A percentile compares a stretch with the other conserved stretches of the same genome.
Conservation (phyloP, 208 protist species). For the Blechomonas ayalai region DNA sequence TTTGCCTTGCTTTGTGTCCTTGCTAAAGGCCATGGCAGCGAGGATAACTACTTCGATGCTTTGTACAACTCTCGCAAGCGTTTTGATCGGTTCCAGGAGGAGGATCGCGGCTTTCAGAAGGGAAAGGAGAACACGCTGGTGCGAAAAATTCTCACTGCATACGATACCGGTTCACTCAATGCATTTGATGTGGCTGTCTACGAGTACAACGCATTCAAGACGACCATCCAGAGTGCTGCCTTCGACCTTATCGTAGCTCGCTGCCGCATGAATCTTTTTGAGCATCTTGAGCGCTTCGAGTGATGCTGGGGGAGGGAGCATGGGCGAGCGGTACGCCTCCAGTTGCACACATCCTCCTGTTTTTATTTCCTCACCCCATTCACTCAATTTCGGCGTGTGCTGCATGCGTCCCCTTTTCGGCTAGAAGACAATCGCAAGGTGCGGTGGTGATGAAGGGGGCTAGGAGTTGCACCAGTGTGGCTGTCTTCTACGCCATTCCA, state of each 20-base stretch:
- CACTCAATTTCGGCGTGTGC: too few species aligned
- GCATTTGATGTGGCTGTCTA: slow-evolving; percentile 55
- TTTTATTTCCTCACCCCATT: too few species aligned
- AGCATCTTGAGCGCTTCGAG: slow-evolving; percentile 64
- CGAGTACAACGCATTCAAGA: slow-evolving; percentile 44
- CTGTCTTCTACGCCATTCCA: too few species aligned
- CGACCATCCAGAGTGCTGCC: slow-evolving; percentile 28
- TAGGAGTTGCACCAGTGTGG: too few species aligned
- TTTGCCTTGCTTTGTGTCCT: slow-evolving; percentile 51
- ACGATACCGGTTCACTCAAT: slow-evolving; percentile 48
- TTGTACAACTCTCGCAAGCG: slow-evolving; percentile 55
- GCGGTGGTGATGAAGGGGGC: too few species aligned
- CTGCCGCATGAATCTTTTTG: slow-evolving; percentile 60
- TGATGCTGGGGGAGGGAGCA: too few species aligned
- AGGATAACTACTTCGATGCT: slow-evolving; percentile 61
- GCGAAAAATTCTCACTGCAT: slow-evolving; percentile 33
- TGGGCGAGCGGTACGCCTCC: too few species aligned
- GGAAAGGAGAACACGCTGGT: slow-evolving; percentile 69
- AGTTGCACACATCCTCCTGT: too few species aligned
- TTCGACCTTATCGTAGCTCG: slow-evolving; percentile 41
- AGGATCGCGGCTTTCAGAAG: slow-evolving; percentile 55
- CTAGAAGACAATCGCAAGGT: too few species aligned
- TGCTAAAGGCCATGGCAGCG: slow-evolving; percentile 28
- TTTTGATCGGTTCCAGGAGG: slow-evolving; percentile 56
- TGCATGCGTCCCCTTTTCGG: too few species aligned